Base-by-base conservation (phyloP, 192 early-diverging fungal genomes). In the Pilaira anomala region DNA sequence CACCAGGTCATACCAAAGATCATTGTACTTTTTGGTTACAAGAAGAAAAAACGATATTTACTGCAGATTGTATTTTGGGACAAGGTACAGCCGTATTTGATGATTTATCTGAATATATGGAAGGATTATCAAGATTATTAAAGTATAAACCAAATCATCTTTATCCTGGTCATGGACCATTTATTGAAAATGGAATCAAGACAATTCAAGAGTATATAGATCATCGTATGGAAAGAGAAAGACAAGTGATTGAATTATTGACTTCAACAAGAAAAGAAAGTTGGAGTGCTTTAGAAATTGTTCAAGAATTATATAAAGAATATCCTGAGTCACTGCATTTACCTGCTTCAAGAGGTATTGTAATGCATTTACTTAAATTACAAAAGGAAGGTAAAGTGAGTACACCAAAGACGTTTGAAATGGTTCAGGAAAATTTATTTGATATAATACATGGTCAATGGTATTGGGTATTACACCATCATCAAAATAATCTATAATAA, bases 1-100 rank as follows among this genome's bases (percentile, higher is more conserved):
- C 94, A 0, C 93, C 92, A 0, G 94, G 94, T 1, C 94, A 96
- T 61, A 83, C 83, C 0, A 65, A 80, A 21, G 93, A 96, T 58
- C 94, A 96, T 63, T 80, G 85, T 50, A 78, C 83, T 12, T 86
- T 95, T 63, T 80, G 72, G 26, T 68, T 92, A 14, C 74, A 83
- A 33, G 83, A 87, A 60, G 91, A 91, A 28, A 65, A 80, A 3
- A 79, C 78, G 5, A 49, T 96, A 5, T 87, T 94, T 44, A 85
- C 88, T 0, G 92, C 90, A 0, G 94, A 96, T 68, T 86, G 85
- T 62, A 78, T 95, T 0, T 74, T 96, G 60, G 94, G 94, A 0
- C 85, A 91, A 46, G 94, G 94, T 7, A 88, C 88, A 1, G 83
- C 90, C 7, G 79, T 89, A 6, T 93, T 95, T 76, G 79, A 90